phyloP scores from a whole-genome alignment of 2,329 filamentous ascomycete genomes.

The Lithohypha guttulata region DNA sequence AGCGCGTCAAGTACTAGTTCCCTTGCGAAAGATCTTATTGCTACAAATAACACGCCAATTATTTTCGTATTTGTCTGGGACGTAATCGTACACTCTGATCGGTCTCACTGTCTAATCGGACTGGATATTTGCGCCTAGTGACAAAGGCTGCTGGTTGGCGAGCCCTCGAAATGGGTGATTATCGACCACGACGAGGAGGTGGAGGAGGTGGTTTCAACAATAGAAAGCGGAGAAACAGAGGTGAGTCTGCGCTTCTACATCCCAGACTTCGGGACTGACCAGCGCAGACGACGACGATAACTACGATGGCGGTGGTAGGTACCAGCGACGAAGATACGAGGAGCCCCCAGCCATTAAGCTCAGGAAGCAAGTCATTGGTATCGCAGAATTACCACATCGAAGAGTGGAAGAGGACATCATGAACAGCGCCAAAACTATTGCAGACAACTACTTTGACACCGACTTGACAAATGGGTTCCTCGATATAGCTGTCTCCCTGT shows the following conservation, averaged over 20 bases:
- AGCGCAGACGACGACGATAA: conserved; percentile 49
- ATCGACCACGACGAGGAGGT: conserved; percentile 33
- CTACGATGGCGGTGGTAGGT: conserved; percentile 64
- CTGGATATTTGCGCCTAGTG: not conserved
- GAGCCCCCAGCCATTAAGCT: conserved; percentile 61
- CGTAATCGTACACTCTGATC: too few species aligned
- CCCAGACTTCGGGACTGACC: conserved; percentile 4
- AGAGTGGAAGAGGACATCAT: conserved; percentile 69
- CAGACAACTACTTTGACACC: conserved; percentile 77
- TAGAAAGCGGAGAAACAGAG: conserved; percentile 71
- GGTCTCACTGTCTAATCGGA: too few species aligned
- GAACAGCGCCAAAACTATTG: conserved; percentile 62
- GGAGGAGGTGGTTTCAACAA: conserved; percentile 43
- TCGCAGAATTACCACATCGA: conserved; percentile 65
- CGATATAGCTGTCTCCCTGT: conserved; percentile 62
- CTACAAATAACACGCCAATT: too few species aligned
- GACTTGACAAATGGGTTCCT: conserved; percentile 64
- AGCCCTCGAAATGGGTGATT: too few species aligned
- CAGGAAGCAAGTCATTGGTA: conserved; percentile 64
- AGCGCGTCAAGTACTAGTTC: too few species aligned
- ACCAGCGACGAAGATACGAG: conserved; percentile 63
- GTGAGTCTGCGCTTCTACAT: conserved; percentile 37
- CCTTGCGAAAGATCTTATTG: too few species aligned
- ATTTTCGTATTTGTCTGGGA: too few species aligned
- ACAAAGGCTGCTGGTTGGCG: too few species aligned